Evolutionary conservation across 345 rosid species (phyloP), one percentile per base, ranked within the genome.

Genomic region (Gossypium australe): DNA sequence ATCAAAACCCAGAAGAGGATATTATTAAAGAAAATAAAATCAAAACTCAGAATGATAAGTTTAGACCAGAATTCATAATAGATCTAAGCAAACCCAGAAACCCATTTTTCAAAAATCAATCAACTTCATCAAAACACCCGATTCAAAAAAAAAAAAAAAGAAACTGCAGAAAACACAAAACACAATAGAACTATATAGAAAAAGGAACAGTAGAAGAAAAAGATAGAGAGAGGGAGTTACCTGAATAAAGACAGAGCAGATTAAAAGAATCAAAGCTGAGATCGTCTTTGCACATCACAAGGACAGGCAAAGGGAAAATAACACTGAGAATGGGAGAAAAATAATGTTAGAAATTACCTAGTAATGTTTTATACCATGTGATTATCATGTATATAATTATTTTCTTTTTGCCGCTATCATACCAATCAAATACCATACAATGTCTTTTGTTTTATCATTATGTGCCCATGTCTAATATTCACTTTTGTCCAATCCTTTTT

Each of bases 41-140:
- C 67, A 44, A 44, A 60, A 41, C 57, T 56, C 13, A 25, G 25
- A 60, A 24, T 57, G 41, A 34, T 34, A 34, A 24, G 44, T 60
- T 43, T n/a, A 44, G 25, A 25, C 38, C 3, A 12, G 44, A 59
- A 47, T 24, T 48, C 53, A 25, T 22, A 22, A 24, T 17, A 58
- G 56, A 60, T 73, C 57, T 12, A 47, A 60, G 17, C 16, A 44
- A 25, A 45, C 60, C 27, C 67, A 60, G 55, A 73, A 73, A 47
- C 68, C 76, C 43, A 45, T 73, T 8, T 34, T 10, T 17, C 44
- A 72, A 14, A 60, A 73, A 24, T 47, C 44, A 16, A 45, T 5
- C n/a, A 73, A 59, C 45, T 72, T 72, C 43, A 22, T 44, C 55
- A 7, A 52, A 70, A 44, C 17, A 10, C n/a, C 3, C 24, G 57